Evolutionary conservation across 192 early-diverging fungal species (phyloP), one percentile per base, ranked within the genome.

Genomic region (Linnemannia elongata): DNA sequence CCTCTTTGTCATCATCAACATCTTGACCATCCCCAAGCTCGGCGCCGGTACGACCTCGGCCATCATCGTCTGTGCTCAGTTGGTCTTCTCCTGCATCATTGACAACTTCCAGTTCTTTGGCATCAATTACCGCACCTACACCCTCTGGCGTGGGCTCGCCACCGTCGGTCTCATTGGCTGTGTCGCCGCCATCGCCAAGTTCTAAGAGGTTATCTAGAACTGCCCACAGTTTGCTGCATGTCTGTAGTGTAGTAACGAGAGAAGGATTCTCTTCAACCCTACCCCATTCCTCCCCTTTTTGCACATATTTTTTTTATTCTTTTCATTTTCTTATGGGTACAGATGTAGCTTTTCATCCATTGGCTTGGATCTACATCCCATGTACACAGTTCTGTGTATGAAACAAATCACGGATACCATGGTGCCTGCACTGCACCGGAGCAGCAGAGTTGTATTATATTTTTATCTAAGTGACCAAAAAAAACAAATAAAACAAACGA

Each of bases 81-180:
- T 91, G 38, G 79, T 92, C 12, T 79, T 88, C 47, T 91, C 92
- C 3, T 85, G 88, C 49, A 60, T 92, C 24, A 84, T 89, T 20
- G 92, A 92, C 74, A 90, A 92, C 45, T 92, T 91, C 85, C 88
- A 68, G 30, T 55, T 87, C 18, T 79, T 93, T 27, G 91, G 90
- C 10, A 81, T 93, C 30, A 49, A 83, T 17, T 75, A 79, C 60
- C 75, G 82, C 27, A 78, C 81, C 10, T 90, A 88, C 45, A 85
- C 88, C 36, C n/a, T 85, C n/a, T 88, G 80, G 82, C 80, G 92
- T 47, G 82, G 90, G 12, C 38, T 90, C 1, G 92, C 85, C 36
- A 88, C 87, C 5, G 35, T 85, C 22, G 89, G 87, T 41, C 74
- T 90, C 4, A 75, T 90, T 22, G 87, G 82, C 66, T 90, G 89